phyloP scores from a whole-genome alignment of 2,329 filamentous ascomycete species.

The Fusarium avenaceum region DNA sequence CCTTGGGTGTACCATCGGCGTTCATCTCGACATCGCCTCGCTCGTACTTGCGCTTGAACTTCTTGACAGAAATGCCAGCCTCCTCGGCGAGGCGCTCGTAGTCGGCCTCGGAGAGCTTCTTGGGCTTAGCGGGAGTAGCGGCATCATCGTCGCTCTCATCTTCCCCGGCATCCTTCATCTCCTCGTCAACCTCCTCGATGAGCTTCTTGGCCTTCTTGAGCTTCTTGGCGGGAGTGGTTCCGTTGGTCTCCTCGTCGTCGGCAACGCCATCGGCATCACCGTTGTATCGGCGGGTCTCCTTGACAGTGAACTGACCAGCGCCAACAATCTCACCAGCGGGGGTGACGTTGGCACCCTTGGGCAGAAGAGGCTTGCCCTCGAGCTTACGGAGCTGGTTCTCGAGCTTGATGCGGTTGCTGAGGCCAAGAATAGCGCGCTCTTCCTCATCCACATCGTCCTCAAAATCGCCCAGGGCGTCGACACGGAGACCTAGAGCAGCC shows the following conservation, averaged over 20 bases:
- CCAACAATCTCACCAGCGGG: constrained; percentile 76
- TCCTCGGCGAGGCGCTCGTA: constrained; percentile 72
- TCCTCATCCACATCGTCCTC: constrained; percentile 85
- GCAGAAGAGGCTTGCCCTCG: constrained; percentile 89
- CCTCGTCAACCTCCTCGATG: constrained; percentile 58
- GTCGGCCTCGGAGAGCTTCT: constrained; percentile 68
- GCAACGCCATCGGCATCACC: constrained; percentile 89
- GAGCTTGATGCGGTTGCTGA: constrained; percentile 77
- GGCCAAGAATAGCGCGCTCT: constrained; percentile 85
- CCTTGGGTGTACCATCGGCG: constrained; percentile 73
- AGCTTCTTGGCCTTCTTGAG: constrained; percentile 59
- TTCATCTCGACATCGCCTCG: constrained; percentile 79
- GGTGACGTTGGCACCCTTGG: constrained; percentile 80
- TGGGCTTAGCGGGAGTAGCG: constrained; percentile 53
- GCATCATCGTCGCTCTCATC: constrained; percentile 55
- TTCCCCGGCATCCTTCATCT: constrained; percentile 61
- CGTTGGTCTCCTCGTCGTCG: constrained; percentile 67
- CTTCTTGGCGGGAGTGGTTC: constrained; percentile 53
- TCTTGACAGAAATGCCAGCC: constrained; percentile 78
- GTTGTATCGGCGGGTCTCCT: constrained; percentile 95
- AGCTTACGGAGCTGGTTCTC: constrained; percentile 82
- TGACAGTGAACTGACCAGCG: constrained; percentile 88
- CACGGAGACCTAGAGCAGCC: constrained; percentile 90
- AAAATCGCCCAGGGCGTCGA: constrained; percentile 77
- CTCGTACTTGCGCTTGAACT: constrained; percentile 84